Evolutionary conservation across 495 filamentous ascomycete species (phyloP), one percentile per base, ranked within the genome.

Genomic region (Aspergillus avenaceus): DNA sequence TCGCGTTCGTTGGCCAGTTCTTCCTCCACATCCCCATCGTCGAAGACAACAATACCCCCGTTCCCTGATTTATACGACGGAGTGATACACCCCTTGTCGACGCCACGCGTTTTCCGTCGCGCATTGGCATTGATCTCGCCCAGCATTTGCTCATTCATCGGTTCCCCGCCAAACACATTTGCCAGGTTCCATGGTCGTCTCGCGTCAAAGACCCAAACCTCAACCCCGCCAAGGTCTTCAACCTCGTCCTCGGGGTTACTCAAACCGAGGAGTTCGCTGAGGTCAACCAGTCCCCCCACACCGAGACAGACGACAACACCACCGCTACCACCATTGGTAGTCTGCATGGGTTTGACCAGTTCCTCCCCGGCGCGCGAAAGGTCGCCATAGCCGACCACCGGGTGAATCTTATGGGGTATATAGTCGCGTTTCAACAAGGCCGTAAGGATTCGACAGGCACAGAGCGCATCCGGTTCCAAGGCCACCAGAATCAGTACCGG

Each of bases 321-420:
- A 29, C 91, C 91, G 37, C 76, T 82, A 4, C 91, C 91, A 8
- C 91, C 91, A 50, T 85, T 74, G 24, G 78, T 79, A 62, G 84
- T 84, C 71, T 84, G 86, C 90, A 95, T 91, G 8, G 88, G 89
- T 41, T 72, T 75, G 46, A 96, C 82, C 42, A 93, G 75, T 52
- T 89, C 83, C 62, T 81, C 75, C 24, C 90, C 90, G 23, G 82
- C 83, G 58, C 83, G 81, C 59, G 86, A 74, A 29, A 98, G 84
- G 61, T 97, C 93, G 54, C 82, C 84, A 83, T 97, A 97, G 26
- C 93, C 93, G 13, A 87, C 80, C 28, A 98, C 84, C 4, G 95
- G 93, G 57, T 95, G 88, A 52, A 97, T 95, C 75, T 96, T 97
- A 71, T 97, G 92, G n/a, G 86, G 85, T 55, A 98, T 95, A 63